Base-by-base conservation (phyloP, 2,329 filamentous ascomycete genomes). In the Fusarium tupiense region DNA sequence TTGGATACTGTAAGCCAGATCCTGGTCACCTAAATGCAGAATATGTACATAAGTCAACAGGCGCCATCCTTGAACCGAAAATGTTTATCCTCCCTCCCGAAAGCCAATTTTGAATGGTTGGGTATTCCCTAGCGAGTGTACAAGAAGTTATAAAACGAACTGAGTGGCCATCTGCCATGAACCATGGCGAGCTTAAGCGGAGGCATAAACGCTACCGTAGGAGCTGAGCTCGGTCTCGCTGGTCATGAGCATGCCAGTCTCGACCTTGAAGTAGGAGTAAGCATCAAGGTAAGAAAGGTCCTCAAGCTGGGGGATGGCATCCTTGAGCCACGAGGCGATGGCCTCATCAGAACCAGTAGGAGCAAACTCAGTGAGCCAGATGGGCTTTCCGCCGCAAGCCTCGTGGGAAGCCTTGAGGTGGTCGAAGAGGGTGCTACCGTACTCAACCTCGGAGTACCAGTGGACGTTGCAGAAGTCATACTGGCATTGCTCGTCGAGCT, bases 341-440 rank as follows among this genome's bases (percentile, higher is more conserved):
- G 85, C 82, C 46, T 61, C 52, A 29, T 84, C 82, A 60, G 81
- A 82, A 66, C 85, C 87, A 40, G 82, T 78, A 61, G 89, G 86
- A 31, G 87, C 90, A 74, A 92, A 92, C 85, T 93, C 91, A 64
- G 90, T 91, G 64, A 92, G 83, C 88, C 88, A 92, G 80, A 93
- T 82, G 52, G 85, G 85, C 84, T 81, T 83, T 49, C 82, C 78
- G 80, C 61, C 72, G 31, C 88, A 89, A 69, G 82, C 78, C 44
- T 82, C 64, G 79, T 87, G 75, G 69, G 88, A 87, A 37, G 84
- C 69, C 69, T 84, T 73, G 63, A 92, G 78, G 81, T 91, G 89
- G 44, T 79, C 68, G 74, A 91, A 88, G 82, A 92, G 90, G 69
- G 83, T 84, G 47, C 86, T 81, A 33, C 82, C 79, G 64, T 85